These are phyloP conservation scores for Mariannaea sp. DNA, from an alignment of 2,329 filamentous ascomycete genomes.

Conservation along the genomic window DNA sequence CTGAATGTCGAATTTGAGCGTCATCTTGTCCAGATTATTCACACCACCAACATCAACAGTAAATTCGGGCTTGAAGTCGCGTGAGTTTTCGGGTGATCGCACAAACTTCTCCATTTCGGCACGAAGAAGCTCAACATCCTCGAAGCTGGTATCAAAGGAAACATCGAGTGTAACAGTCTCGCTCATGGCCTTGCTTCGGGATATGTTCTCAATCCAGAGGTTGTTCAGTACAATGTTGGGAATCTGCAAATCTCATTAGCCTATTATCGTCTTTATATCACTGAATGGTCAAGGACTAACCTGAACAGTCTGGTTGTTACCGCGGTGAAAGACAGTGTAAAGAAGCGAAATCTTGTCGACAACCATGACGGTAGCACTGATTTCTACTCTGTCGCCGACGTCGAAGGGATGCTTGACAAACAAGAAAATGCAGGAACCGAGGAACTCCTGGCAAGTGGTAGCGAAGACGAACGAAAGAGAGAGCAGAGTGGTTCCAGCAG, in stretches of 20 bases:
- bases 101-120: constrained; percentile 87
- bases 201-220: constrained; percentile 94
- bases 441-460: constrained; percentile 87
- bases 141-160: constrained; percentile 84
- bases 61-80: constrained; percentile 89
- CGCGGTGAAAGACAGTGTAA: constrained; percentile 87
- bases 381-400: constrained; percentile 91
- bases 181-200: constrained; percentile 88
- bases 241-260: constrained; percentile 53
- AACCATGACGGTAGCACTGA: constrained; percentile 69
- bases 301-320: constrained; percentile 76
- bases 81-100: constrained; percentile 77
- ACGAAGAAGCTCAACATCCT: constrained; percentile 85
- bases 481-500: constrained; percentile 87
- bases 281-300: constrained; percentile 32
- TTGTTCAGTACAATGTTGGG: constrained; percentile 93
- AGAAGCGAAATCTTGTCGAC: constrained; percentile 95
- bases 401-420: constrained; percentile 99
- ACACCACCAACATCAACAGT: constrained; percentile 78
- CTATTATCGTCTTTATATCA: background rate
- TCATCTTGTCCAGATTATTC: constrained; percentile 84
- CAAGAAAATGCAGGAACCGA: constrained; percentile 98
- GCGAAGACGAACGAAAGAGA: constrained; percentile 98
- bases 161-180: constrained; percentile 82
- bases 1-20: constrained; percentile 80